Evolutionary conservation across 257 asterid genomes (phyloP).

Genomic region (Cordia subcordata): DNA sequence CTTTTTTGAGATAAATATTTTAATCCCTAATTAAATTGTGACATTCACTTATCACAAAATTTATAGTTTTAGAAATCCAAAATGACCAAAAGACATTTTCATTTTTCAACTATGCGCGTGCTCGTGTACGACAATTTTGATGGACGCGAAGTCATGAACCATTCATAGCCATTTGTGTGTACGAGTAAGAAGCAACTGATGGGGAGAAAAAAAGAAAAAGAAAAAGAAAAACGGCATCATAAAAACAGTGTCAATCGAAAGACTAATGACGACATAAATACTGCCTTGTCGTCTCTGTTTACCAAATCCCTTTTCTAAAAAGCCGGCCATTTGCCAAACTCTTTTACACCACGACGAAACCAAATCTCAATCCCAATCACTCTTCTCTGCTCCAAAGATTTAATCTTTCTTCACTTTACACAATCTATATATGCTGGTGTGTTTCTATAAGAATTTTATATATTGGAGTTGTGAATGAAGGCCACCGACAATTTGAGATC

Average conservation of each 20-base stretch:
- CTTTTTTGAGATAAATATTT: too few relatives aligned
- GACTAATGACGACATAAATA: conserved; percentile 22
- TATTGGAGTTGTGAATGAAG: conserved; percentile 6
- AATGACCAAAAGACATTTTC: too few relatives aligned
- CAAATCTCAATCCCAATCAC: conserved; percentile 6
- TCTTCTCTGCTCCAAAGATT: conserved; percentile 5
- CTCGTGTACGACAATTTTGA: too few relatives aligned
- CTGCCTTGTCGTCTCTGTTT: conserved; percentile 29
- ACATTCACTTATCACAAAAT: too few relatives aligned
- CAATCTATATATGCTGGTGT: conserved; percentile 13
- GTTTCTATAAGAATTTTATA: background rate
- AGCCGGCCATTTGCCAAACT: conserved; percentile 25
- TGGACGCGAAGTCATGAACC: conserved; percentile 8
- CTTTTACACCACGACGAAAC: conserved; percentile 1
- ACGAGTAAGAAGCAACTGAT: background rate
- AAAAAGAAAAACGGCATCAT: background rate
- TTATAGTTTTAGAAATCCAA: too few relatives aligned
- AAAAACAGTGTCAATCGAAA: conserved; percentile 6
- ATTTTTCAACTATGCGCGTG: too few relatives aligned
- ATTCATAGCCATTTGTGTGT: background rate
- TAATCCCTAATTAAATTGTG: too few relatives aligned
- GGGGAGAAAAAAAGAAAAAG: too few relatives aligned
- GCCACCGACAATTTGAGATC: conserved; percentile 29
- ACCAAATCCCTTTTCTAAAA: conserved; percentile 16
- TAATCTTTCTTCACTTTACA: conserved; percentile 1